These are phyloP conservation scores for Aspergillus carbonarius DNA, from an alignment of 2,329 filamentous ascomycete species.

Conservation along the genomic window DNA sequence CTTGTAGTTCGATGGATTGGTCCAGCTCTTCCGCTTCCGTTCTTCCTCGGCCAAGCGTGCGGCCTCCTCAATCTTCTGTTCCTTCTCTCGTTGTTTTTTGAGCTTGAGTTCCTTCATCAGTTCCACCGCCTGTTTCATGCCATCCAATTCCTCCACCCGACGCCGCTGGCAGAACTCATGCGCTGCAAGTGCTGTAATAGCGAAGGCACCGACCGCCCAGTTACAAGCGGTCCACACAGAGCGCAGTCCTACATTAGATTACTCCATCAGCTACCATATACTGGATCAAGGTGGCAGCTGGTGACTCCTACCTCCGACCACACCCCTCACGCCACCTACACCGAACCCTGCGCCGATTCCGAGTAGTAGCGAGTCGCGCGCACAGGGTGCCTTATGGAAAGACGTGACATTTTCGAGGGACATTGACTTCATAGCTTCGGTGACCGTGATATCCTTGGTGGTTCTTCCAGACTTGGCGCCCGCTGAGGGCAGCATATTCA, in stretches of 20 bases:
- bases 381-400: conserved; percentile 77
- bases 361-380: conserved; percentile 75
- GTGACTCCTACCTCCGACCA: conserved; percentile 65
- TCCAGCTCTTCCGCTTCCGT: conserved; percentile 44
- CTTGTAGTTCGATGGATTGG: conserved; percentile 46
- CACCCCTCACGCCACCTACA: conserved; percentile 69
- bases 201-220: conserved; percentile 80
- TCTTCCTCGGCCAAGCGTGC: conserved; percentile 40
- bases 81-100: conserved; percentile 58
- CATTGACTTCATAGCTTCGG: conserved; percentile 43
- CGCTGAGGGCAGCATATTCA: conserved; percentile 57
- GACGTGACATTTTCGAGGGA: conserved; percentile 57
- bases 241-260: conserved; percentile 42
- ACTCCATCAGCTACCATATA: neutral
- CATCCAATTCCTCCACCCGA: conserved; percentile 70
- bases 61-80: conserved; percentile 39
- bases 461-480: conserved; percentile 61
- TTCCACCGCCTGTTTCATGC: conserved; percentile 83
- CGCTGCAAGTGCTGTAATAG: conserved; percentile 65
- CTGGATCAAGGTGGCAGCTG: too few species aligned
- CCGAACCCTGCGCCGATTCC: conserved; percentile 80
- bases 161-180: conserved; percentile 83
- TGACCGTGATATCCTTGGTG: conserved; percentile 42
- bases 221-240: conserved; percentile 69
- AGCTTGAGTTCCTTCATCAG: conserved; percentile 72